These are phyloP conservation scores for Torulaspora franciscae DNA, from an alignment of 805 yeast species.

Conservation along the genomic window DNA sequence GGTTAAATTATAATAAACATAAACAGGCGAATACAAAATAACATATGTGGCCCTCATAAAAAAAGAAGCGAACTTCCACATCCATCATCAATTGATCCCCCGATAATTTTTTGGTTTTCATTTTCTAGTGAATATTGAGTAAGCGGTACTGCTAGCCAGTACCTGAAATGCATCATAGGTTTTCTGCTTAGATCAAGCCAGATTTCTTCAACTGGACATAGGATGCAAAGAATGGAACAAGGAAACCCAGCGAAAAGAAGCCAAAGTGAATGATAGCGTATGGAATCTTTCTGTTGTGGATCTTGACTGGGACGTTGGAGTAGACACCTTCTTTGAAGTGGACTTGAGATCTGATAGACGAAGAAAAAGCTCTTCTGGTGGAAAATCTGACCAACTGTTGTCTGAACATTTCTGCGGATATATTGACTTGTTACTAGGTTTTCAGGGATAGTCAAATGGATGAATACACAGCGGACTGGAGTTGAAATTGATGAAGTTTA, in stretches of 20 bases:
- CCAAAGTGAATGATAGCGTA: slow-evolving; percentile 78
- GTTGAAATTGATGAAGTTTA: background rate
- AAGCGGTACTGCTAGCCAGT: background rate
- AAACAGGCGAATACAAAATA: slow-evolving; percentile 9
- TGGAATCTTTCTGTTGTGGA: slow-evolving; percentile 89
- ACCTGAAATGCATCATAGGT: slow-evolving; percentile 1
- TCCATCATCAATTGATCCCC: slow-evolving; percentile 1
- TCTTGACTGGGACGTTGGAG: slow-evolving; percentile 90
- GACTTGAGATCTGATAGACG: slow-evolving; percentile 39
- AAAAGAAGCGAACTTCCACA: background rate
- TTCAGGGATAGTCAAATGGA: background rate
- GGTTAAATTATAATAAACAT: slow-evolving; percentile 6
- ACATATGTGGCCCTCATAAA: slow-evolving; percentile 8
- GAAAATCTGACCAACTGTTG: slow-evolving; percentile 34
- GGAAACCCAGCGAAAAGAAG: slow-evolving; percentile 64
- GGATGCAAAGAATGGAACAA: slow-evolving; percentile 72
- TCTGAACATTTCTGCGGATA: slow-evolving; percentile 28
- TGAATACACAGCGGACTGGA: background rate
- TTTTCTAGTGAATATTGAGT: slow-evolving; percentile 6
- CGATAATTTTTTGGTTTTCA: background rate
- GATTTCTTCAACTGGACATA: slow-evolving; percentile 85
- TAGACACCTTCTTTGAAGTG: slow-evolving; percentile 80
- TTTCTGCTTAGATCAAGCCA: slow-evolving; percentile 41
- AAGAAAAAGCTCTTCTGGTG: slow-evolving; percentile 48
- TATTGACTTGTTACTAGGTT: background rate